Conservation (phyloP, 2,329 filamentous ascomycete genomes). For the Aspergillus sp. region DNA sequence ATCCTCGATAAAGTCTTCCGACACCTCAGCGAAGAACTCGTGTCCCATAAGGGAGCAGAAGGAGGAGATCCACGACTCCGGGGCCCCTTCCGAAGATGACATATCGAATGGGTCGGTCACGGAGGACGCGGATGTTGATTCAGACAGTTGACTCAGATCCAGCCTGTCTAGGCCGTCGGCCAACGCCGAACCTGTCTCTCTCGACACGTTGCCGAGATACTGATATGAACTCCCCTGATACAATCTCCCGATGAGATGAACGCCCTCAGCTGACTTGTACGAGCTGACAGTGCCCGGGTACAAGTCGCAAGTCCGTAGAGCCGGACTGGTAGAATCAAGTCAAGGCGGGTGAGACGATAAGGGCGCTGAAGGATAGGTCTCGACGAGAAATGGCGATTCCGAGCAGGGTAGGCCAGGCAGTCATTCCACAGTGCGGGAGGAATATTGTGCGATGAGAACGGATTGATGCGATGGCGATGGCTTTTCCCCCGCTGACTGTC, state of each 20-base stretch:
- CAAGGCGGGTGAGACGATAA: background rate
- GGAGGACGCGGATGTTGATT: slow-evolving; percentile 40
- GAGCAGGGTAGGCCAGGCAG: slow-evolving; percentile 17
- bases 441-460: slow-evolving; percentile 32
- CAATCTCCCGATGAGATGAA: slow-evolving; percentile 12
- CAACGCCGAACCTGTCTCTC: slow-evolving; percentile 44
- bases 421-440: slow-evolving; percentile 32
- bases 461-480: slow-evolving; percentile 20
- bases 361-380: background rate
- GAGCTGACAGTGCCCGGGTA: slow-evolving; percentile 8
- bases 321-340: background rate
- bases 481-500: slow-evolving; percentile 17
- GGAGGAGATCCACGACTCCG: slow-evolving; percentile 95
- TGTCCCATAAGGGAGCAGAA: slow-evolving; percentile 95
- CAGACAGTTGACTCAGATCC: slow-evolving; percentile 45
- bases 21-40: slow-evolving; percentile 98
- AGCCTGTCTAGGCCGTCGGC: slow-evolving; percentile 49
- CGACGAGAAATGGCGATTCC: too few relatives aligned
- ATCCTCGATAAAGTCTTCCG: slow-evolving; percentile 99
- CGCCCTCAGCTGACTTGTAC: slow-evolving; percentile 7
- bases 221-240: slow-evolving; percentile 8
- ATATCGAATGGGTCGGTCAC: slow-evolving; percentile 41
- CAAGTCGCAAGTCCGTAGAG: slow-evolving; percentile 2
- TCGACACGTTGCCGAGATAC: slow-evolving; percentile 45
- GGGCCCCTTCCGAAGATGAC: slow-evolving; percentile 48